A percentile compares a stretch with the other conserved stretches of the same genome.
Conservation (phyloP, 495 filamentous ascomycete species). For the Trichoderma orchidacearum region DNA sequence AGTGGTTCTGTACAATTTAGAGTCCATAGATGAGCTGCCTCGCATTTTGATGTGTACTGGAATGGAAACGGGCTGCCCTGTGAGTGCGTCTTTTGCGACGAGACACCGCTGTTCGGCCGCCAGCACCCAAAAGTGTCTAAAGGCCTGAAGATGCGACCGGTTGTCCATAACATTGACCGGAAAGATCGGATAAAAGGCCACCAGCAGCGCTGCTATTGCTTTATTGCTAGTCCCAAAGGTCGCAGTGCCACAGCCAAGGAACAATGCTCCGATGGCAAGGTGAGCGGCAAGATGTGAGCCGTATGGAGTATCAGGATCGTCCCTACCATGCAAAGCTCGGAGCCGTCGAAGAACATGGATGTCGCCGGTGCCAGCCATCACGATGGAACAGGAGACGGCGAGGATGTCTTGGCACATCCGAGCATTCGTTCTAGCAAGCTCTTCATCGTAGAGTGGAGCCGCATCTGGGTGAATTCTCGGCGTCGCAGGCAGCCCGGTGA, state of each 20-base stretch:
- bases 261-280: conserved; percentile 81
- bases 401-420: conserved; percentile 82
- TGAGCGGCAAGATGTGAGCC: conserved; percentile 89
- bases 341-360: conserved; percentile 78
- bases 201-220: conserved; percentile 72
- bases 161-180: conserved; percentile 83
- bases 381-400: conserved; percentile 65
- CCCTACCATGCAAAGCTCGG: conserved; percentile 75
- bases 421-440: conserved; percentile 65
- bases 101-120: conserved; percentile 84
- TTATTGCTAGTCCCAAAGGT: conserved; percentile 85
- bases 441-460: conserved; percentile 57
- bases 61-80: conserved; percentile 59
- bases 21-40: conserved; percentile 11
- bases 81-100: conserved; percentile 71
- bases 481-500: conserved; percentile 49
- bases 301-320: conserved; percentile 72
- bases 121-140: conserved; percentile 94
- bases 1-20: conserved; percentile 24
- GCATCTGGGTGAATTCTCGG: conserved; percentile 4
- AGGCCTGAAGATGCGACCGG: conserved; percentile 86
- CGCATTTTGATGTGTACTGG: conserved; percentile 41
- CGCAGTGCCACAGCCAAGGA: conserved; percentile 80
- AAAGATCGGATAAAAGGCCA: conserved; percentile 89
- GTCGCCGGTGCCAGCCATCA: conserved; percentile 95